A percentile compares a stretch with the other conserved stretches of the same genome.
Evolutionary conservation across 208 protist genomes (phyloP).

Genomic region (Naegleria fowleri): DNA sequence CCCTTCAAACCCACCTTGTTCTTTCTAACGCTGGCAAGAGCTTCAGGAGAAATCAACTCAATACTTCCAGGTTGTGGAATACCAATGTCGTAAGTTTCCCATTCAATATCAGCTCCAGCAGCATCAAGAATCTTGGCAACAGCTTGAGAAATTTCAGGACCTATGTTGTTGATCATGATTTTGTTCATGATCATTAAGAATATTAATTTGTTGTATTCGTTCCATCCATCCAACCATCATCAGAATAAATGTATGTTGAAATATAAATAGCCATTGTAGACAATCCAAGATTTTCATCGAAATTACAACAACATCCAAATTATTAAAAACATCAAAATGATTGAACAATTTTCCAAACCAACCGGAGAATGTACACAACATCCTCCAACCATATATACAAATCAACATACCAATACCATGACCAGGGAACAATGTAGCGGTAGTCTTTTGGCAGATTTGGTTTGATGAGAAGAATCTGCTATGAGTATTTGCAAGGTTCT

Average conservation of each 20-base stretch:
- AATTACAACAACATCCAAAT: not conserved
- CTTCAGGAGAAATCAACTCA: slow-evolving; percentile 14
- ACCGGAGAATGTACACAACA: not conserved
- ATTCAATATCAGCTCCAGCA: slow-evolving; percentile 24
- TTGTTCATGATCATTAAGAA: not conserved
- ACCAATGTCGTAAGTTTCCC: slow-evolving; percentile 17
- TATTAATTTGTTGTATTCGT: not conserved
- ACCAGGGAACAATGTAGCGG: slow-evolving; percentile 4
- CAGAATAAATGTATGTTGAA: no score
- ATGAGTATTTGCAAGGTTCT: no score
- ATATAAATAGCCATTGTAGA: no score
- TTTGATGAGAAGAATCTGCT: not conserved
- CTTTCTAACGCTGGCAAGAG: not conserved
- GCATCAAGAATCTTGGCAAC: slow-evolving; percentile 25
- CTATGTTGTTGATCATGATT: not conserved
- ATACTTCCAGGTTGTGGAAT: not conserved
- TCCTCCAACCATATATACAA: not conserved
- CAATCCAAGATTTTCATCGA: no score
- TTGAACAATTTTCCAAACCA: not conserved
- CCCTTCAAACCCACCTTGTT: slow-evolving; percentile 21
- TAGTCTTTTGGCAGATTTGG: not conserved
- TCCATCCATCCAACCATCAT: not conserved
- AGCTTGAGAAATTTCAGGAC: slow-evolving; percentile 31
- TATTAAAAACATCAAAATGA: not conserved
- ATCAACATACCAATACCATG: slow-evolving; percentile 13